Evolutionary conservation across 2,329 filamentous ascomycete species (phyloP).

Genomic region (Aspergillus costaricaensis): DNA sequence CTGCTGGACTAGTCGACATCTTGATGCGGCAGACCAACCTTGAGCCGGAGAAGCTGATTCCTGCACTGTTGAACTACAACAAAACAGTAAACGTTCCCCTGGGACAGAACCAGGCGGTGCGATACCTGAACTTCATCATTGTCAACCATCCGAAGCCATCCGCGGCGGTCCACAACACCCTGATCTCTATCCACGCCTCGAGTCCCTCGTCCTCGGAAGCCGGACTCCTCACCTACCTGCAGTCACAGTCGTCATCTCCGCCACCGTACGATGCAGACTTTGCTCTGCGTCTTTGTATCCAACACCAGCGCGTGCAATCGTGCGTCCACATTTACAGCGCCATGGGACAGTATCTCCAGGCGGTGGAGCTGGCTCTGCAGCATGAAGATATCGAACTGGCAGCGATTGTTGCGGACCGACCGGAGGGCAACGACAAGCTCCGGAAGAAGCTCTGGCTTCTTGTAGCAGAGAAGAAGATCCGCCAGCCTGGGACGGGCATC

Average conservation of each 20-base stretch:
- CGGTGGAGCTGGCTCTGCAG: slow-evolving; percentile 87
- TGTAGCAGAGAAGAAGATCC: slow-evolving; percentile 91
- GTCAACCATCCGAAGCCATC: slow-evolving; percentile 74
- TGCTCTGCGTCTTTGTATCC: slow-evolving; percentile 90
- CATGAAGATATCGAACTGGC: slow-evolving; percentile 90
- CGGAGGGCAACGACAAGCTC: slow-evolving; percentile 73
- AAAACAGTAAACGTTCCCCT: slow-evolving; percentile 67
- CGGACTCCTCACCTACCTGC: slow-evolving; percentile 81
- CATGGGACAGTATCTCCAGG: slow-evolving; percentile 92
- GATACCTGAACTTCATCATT: slow-evolving; percentile 91
- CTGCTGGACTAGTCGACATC: slow-evolving; percentile 87
- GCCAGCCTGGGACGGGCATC: slow-evolving; percentile 76
- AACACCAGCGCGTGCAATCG: slow-evolving; percentile 87
- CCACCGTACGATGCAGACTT: slow-evolving; percentile 94
- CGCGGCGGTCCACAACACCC: slow-evolving; percentile 93
- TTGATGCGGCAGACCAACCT: slow-evolving; percentile 88
- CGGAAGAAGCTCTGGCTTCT: slow-evolving; percentile 95
- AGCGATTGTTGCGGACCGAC: slow-evolving; percentile 79
- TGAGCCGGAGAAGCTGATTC: slow-evolving; percentile 84
- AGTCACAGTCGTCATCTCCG: slow-evolving; percentile 82
- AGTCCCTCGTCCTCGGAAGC: slow-evolving; percentile 81
- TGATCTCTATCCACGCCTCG: slow-evolving; percentile 93
- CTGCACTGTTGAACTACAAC: slow-evolving; percentile 92
- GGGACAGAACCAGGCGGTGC: slow-evolving; percentile 81
- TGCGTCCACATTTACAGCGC: slow-evolving; percentile 97